phyloP scores from a whole-genome alignment of 331 rosid species.

The Dryas integrifolia region DNA sequence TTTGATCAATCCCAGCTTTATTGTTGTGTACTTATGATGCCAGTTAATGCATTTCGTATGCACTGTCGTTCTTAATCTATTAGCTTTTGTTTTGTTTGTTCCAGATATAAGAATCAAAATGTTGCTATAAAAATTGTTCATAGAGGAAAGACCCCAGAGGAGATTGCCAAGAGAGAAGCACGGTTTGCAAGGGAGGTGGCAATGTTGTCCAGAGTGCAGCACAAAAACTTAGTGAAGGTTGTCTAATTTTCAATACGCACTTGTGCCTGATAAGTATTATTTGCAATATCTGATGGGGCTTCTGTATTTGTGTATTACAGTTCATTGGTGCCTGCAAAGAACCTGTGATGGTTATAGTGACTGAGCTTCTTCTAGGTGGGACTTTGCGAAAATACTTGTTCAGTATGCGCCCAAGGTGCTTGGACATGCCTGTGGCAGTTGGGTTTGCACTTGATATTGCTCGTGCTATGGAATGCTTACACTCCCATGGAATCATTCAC shows the following conservation, averaged over 20 bases:
- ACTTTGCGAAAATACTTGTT: constrained; percentile 82
- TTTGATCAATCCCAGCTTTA: background rate
- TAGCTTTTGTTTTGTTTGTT: constrained; percentile 21
- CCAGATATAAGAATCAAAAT: constrained; percentile 73
- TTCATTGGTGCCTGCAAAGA: constrained; percentile 96
- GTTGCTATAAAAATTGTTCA: constrained; percentile 82
- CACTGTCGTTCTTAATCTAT: background rate
- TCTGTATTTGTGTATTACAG: constrained; percentile 40
- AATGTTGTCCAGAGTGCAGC: constrained; percentile 85
- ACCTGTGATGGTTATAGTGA: constrained; percentile 92
- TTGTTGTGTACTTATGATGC: background rate
- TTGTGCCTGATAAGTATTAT: background rate
- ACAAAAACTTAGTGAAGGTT: constrained; percentile 91
- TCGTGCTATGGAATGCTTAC: constrained; percentile 91
- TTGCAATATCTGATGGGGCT: constrained; percentile 20
- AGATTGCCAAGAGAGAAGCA: constrained; percentile 74
- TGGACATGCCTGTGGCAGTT: constrained; percentile 68
- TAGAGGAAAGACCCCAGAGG: constrained; percentile 76
- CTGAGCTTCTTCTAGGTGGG: constrained; percentile 85
- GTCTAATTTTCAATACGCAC: constrained; percentile 16
- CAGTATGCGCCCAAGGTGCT: constrained; percentile 75
- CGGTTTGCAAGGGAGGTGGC: constrained; percentile 88
- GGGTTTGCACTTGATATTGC: constrained; percentile 94
- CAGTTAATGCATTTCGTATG: background rate
- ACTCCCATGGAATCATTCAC: constrained; percentile 91